Evolutionary conservation across 2,329 filamentous ascomycete species (phyloP), one percentile per base, ranked within the genome.

Genomic region (Aulographum hederae): DNA sequence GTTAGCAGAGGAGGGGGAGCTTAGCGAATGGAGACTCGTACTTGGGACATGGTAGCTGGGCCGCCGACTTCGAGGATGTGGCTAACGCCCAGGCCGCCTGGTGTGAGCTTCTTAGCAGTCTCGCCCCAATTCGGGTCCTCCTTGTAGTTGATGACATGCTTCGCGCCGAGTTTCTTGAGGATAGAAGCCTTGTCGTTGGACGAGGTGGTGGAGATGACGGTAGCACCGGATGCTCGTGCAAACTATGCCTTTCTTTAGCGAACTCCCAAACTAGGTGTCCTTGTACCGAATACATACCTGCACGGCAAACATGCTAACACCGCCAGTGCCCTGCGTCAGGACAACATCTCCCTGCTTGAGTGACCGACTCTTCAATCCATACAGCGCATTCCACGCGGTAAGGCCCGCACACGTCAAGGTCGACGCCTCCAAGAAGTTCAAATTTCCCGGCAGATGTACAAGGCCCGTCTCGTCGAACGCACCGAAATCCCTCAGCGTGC

Each of bases 251-350:
- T 10, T 25, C 10, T 25, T 10, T 25, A 25, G 13, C 10, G n/a
- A n/a, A n/a, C n/a, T n/a, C n/a, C n/a, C n/a, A n/a, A n/a, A n/a
- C n/a, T n/a, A 19, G 6, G 16, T 14, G 6, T 10, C 13, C 8
- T 11, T 23, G 10, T 15, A n/a, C 6, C 11, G 13, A 55, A 30
- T 58, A 49, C 43, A 16, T 39, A 57, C 54, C 47, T 66, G 73
- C n/a, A 78, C 48, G 3, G 64, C 73, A 36, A 76, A 76, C 37
- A 78, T 60, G 38, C 63, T 68, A 5, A 79, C 74, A 35, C 74
- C 74, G 14, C 75, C 74, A 0, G 73, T 78, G n/a, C 74, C 75
- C 50, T 78, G 71, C 1, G 72, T 72, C 20, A 80, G 58, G 3
- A 80, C 71, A 32, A 47, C 56, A 12, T 55, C 46, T 4, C 53